Evolutionary conservation across 1,139 yeast genomes (phyloP), one percentile per base, ranked within the genome.

Genomic region (Nakaseomyces nivariensis): DNA sequence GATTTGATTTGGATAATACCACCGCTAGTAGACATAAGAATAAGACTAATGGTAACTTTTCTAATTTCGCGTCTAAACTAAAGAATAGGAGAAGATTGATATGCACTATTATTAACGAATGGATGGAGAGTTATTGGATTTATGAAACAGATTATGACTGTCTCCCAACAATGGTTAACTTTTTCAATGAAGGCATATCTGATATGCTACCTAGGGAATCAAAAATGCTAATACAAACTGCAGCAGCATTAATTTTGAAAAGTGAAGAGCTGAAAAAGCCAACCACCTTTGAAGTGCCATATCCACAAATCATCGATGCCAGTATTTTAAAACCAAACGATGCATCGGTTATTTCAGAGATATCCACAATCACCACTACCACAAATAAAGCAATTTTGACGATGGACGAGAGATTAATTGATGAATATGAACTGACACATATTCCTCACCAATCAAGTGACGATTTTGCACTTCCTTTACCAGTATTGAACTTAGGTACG

Each of bases 111-210:
- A 79, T 88, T 59, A 85, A 80, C 60, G 71, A 81, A 47, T 90
- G 97, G 97, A 69, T 89, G 67, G 95, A 87, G 66, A 82, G 92
- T 49, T 88, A 84, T 63, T 90, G 96, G 96, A 78, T 80, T 57
- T 78, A 74, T 50, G 74, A 76, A 34, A 59, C 70, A 11, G 96
- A 88, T 62, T 77, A 76, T 54, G 70, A 68, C 26, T 72, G 81
- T 34, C 67, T 89, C 45, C 79, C 92, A 9, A 81, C 88, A 0
- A 69, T 88, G 60, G 73, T 85, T 40, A 84, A 84, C 61, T 84
- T 88, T 60, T 82, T 86, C 62, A 85, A 85, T 64, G 92, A 85
- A 66, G 87, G 83, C 17, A 73, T 82, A 26, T 72, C 79, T 13
- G 60, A 63, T 10, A 72, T 67, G 51, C 69, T 84, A 51, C 92